Base-by-base conservation (phyloP, 768 basidiomycete species). In the Russula dissimulans region DNA sequence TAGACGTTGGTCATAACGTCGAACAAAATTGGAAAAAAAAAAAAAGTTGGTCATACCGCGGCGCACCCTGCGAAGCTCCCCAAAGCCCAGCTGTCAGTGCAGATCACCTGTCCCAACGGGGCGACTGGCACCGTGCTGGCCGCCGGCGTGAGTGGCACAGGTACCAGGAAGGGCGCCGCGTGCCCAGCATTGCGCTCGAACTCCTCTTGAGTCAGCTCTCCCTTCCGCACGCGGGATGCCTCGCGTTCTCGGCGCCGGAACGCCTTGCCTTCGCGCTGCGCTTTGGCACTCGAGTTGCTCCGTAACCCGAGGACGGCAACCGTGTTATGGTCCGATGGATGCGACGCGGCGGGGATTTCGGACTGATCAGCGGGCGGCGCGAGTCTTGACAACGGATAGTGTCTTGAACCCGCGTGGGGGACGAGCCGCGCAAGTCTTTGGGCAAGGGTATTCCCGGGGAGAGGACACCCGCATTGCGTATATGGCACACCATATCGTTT, bases 381-480 rank as follows among this genome's bases (percentile, higher is more conserved):
- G 49, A 56, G 72, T 49, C 38, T 64, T 61, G 36, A 65, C 26
- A 0, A 57, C 36, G 45, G 69, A 47, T 53, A 71, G 64, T 50
- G 57, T 55, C 26, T 51, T 65, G 59, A 60, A 48, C 50, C 54
- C 34, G 52, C 55, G 49, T 11, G 56, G 38, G 46, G 62, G 34
- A 54, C 43, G 15, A 75, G 62, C 32, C 76, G 77, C 5, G 71
- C 65, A 39, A 83, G 70, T 39, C 72, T 74, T 64, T 79, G 74
- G 3, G 75, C 71, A 6, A 80, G 72, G 7, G 72, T 76, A 34
- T 76, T 75, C 6, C 77, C 79, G 0, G 79, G 77, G 5, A 75
- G 68, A 0, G 80, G 76, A 65, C 85, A 86, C 2, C 85, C 84
- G 59, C 85, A 87, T 62, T 80, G 76, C 52, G 73, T 78, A 69